Percentiles rank a stretch among this genome's conserved stretches.
phyloP scores from a whole-genome alignment of 768 basidiomycete species.

The Agrocybe pediades region DNA sequence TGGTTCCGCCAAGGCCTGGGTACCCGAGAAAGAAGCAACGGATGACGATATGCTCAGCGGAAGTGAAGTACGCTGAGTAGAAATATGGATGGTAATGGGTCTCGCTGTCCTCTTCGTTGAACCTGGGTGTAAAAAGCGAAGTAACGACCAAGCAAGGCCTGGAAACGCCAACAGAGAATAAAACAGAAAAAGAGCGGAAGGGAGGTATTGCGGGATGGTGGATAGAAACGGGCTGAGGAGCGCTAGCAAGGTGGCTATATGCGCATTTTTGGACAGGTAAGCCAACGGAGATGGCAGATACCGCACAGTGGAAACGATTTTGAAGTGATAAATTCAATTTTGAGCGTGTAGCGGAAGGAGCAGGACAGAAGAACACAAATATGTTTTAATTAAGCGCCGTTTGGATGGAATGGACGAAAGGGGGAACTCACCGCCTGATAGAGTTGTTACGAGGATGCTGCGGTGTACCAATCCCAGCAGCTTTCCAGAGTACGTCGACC shows the following conservation, averaged over 20 bases:
- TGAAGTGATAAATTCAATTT: conserved; percentile 10
- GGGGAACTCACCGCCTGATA: conserved; percentile 23
- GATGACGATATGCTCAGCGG: conserved; percentile 17
- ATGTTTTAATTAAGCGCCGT: conserved; percentile 15
- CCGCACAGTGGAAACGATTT: conserved; percentile 4
- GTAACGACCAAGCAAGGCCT: conserved; percentile 12
- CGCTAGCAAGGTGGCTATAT: conserved; percentile 30
- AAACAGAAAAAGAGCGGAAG: conserved; percentile 21
- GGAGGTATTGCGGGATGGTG: conserved; percentile 17
- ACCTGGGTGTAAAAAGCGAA: conserved; percentile 9
- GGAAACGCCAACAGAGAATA: conserved; percentile 24
- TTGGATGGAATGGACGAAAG: conserved; percentile 15
- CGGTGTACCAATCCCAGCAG: conserved; percentile 17
- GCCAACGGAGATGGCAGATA: conserved; percentile 1
- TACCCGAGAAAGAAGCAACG: conserved; percentile 8
- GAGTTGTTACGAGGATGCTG: conserved; percentile 19
- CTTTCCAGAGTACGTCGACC: conserved; percentile 5
- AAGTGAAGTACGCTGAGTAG: conserved; percentile 20
- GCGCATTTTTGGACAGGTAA: conserved; percentile 14
- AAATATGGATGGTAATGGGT: conserved; percentile 24
- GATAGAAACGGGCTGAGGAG: conserved; percentile 18
- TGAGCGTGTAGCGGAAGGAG: not conserved
- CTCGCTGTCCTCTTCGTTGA: conserved; percentile 3
- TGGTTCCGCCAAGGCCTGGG: not conserved
- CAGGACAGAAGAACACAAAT: not conserved